Evolutionary conservation across 345 rosid species (phyloP).

Genomic region (Eucalyptus regnans): DNA sequence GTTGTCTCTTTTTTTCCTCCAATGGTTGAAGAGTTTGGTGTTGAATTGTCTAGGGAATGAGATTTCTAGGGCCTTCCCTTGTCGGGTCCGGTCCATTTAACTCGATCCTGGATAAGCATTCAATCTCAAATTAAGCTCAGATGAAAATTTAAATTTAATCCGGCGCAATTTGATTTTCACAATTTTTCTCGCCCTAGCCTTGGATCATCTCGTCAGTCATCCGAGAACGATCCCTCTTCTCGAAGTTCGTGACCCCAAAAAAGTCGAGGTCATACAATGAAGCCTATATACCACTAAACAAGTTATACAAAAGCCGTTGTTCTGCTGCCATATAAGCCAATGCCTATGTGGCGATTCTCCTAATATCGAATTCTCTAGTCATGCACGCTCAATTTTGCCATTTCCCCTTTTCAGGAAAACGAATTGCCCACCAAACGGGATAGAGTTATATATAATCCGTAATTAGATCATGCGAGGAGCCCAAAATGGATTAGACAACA

Average conservation of each 20-base stretch:
- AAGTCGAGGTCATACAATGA: not conserved
- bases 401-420: not conserved
- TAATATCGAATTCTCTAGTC: accelerated
- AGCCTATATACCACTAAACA: not conserved
- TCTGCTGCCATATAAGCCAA: accelerated
- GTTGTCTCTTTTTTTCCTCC: not conserved
- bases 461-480: not conserved
- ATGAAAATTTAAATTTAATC: accelerated
- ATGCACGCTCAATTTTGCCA: not conserved
- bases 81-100: not conserved
- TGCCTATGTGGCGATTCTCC: accelerated
- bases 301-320: not conserved
- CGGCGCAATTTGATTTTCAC: accelerated
- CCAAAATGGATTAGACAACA: not conserved
- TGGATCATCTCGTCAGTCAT: accelerated
- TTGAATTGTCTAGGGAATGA: not conserved
- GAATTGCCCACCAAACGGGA: not conserved
- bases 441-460: too few relatives aligned
- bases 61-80: not conserved
- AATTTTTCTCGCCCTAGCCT: not conserved
- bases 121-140: not conserved
- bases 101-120: not conserved
- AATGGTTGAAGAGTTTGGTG: not conserved
- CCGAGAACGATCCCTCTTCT: accelerated
- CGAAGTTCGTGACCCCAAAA: accelerated